A percentile compares a stretch with the other conserved stretches of the same genome.
Evolutionary conservation across 2,329 filamentous ascomycete genomes (phyloP).

Genomic region (Fusarium gaditjirri): DNA sequence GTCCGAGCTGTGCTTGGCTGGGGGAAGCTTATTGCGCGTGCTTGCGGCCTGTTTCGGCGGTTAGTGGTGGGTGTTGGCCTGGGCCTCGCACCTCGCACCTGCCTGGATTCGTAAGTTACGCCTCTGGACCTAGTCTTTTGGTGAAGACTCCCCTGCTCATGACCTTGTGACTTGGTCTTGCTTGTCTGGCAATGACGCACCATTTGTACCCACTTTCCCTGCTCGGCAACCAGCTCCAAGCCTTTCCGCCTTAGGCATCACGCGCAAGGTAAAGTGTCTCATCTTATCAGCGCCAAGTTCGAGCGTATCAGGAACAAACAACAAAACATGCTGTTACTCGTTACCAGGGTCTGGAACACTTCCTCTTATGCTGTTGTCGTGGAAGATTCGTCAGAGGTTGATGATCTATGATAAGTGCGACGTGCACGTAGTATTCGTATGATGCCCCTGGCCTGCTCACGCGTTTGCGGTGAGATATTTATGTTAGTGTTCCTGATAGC

Average conservation of each 20-base stretch:
- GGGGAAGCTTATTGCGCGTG: conserved; percentile 42
- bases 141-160: conserved; percentile 28
- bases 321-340: conserved; percentile 14
- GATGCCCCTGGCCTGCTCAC: conserved; percentile 17
- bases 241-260: conserved; percentile 46
- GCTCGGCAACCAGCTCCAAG: conserved; percentile 41
- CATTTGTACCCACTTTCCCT: conserved; percentile 41
- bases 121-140: conserved; percentile 21
- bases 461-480: conserved; percentile 14
- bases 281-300: conserved; percentile 21
- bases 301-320: conserved; percentile 35
- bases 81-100: conserved; percentile 28
- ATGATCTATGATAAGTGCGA: conserved; percentile 2
- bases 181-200: conserved; percentile 44
- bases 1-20: conserved; percentile 16
- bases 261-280: conserved; percentile 15
- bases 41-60: conserved; percentile 42
- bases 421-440: conserved; percentile 3
- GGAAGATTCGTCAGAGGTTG: conserved; percentile 9
- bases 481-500: conserved; percentile 15
- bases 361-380: conserved; percentile 25
- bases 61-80: conserved; percentile 18
- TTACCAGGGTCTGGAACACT: conserved; percentile 5
- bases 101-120: conserved; percentile 37
- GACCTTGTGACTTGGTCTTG: conserved; percentile 41